phyloP scores from a whole-genome alignment of 192 early-diverging fungal species.

The Helicostylum pulchrum region DNA sequence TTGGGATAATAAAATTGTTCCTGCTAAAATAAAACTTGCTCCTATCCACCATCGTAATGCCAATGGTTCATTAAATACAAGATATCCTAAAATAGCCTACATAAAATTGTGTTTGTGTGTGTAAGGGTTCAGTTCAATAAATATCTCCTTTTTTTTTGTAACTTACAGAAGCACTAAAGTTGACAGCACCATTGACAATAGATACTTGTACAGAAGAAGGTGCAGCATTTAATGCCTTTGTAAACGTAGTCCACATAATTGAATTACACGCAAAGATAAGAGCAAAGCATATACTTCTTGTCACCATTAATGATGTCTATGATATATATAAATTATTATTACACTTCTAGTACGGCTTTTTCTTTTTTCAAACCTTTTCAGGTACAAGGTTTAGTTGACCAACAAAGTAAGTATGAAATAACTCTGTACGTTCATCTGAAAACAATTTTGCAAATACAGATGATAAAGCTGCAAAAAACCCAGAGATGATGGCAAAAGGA shows the following conservation, averaged over 20 bases:
- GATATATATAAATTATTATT: not conserved
- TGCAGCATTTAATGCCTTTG: conserved; percentile 75
- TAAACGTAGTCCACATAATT: conserved; percentile 86
- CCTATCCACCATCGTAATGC: conserved; percentile 85
- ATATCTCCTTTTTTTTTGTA: not conserved
- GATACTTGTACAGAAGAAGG: conserved; percentile 74
- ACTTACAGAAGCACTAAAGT: conserved; percentile 66
- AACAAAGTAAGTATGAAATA: conserved; percentile 24
- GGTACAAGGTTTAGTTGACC: not conserved
- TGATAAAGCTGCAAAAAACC: conserved; percentile 70
- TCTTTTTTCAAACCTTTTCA: conserved; percentile 5
- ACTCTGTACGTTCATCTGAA: conserved; percentile 48
- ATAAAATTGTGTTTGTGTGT: not conserved
- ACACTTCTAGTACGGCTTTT: no score
- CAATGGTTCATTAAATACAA: conserved; percentile 73
- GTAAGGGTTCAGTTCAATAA: not conserved
- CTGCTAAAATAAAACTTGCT: conserved; percentile 67
- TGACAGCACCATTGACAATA: conserved; percentile 74
- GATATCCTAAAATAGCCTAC: conserved; percentile 67
- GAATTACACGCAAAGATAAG: conserved; percentile 71
- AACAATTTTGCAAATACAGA: conserved; percentile 82
- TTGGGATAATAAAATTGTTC: conserved; percentile 41
- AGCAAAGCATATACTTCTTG: conserved; percentile 51
- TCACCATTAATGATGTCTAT: conserved; percentile 21
- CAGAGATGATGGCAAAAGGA: conserved; percentile 55